Evolutionary conservation across 768 basidiomycete species (phyloP), one percentile per base, ranked within the genome.

Genomic region (Leccinellum albellum): DNA sequence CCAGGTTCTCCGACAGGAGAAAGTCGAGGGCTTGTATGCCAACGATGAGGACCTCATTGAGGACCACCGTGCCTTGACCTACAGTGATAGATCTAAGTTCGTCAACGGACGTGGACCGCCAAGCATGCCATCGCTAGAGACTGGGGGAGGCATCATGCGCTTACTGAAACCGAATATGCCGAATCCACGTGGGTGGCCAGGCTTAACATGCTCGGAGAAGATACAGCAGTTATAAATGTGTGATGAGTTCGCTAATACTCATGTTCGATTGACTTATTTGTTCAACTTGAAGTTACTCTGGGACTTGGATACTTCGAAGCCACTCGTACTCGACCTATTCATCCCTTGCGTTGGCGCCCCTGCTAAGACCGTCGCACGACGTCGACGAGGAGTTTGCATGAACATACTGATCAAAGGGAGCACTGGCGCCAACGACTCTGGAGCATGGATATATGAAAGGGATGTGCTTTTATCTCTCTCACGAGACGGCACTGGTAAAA

Each of bases 321-420:
- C 64, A 32, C 56, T 63, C 50, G 65, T 56, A 48, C 59, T 60
- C 33, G 66, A 65, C 54, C 68, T 68, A 45, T 28, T 40, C 44
- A 12, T 51, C 44, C 64, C 65, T 35, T 73, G 74, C 55, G 80
- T 76, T 0, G 86, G 87, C 0, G 87, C 86, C 24, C 79, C 75
- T 26, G 84, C 82, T 17, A 86, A 83, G 57, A 91, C 83, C 1
- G 89, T 90, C 24, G 86, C 87, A 10, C 89, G 74, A 23, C 79
- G 75, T 28, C 70, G 72, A 20, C 68, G 68, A 2, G 76, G 76
- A 7, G 74, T 78, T 53, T 66, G 69, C 35, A 66, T 65, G 21
- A 66, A 60, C 23, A 61, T 29, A 17, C 56, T 58, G 20, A 65
- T 56, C 15, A 61, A 58, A 42, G 69, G 59, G 8, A 66, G 50